Percentiles rank a stretch among this genome's conserved stretches.
phyloP scores from a whole-genome alignment of 257 asterid species.

The Capsicum chinense region DNA sequence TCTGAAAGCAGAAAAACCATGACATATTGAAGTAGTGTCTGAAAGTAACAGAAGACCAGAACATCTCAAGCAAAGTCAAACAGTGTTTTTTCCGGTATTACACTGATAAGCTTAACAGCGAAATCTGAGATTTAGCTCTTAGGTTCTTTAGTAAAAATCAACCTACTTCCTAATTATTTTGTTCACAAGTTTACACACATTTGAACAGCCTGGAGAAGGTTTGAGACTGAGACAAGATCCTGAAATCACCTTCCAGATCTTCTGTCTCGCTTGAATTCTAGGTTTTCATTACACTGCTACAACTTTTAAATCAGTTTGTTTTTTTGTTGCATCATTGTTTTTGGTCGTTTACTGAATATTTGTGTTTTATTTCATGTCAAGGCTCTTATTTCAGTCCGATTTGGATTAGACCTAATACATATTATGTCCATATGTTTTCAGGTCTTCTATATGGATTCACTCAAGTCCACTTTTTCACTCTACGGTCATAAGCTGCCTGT shows the following conservation, averaged over 20 bases:
- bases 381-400: neutral
- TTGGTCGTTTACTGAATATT: neutral
- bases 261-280: neutral
- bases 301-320: constrained; percentile 16
- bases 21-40: too few relatives aligned
- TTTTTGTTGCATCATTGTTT: neutral
- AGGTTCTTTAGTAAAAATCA: constrained; percentile 12
- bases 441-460: constrained; percentile 93
- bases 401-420: neutral
- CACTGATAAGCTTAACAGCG: too few relatives aligned
- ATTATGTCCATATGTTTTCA: constrained; percentile 38
- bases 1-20: neutral
- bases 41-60: too few relatives aligned
- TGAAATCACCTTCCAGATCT: neutral
- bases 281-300: neutral
- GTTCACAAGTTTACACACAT: neutral
- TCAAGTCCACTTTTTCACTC: constrained; percentile 70
- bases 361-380: neutral
- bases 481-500: constrained; percentile 93
- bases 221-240: constrained; percentile 6
- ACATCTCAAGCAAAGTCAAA: too few relatives aligned
- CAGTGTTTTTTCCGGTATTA: too few relatives aligned
- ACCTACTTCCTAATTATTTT: neutral
- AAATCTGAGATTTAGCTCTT: too few relatives aligned
- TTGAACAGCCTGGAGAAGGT: neutral